Evolutionary conservation across 2,329 filamentous ascomycete species (phyloP).

Genomic region (Colletotrichum liriopes): DNA sequence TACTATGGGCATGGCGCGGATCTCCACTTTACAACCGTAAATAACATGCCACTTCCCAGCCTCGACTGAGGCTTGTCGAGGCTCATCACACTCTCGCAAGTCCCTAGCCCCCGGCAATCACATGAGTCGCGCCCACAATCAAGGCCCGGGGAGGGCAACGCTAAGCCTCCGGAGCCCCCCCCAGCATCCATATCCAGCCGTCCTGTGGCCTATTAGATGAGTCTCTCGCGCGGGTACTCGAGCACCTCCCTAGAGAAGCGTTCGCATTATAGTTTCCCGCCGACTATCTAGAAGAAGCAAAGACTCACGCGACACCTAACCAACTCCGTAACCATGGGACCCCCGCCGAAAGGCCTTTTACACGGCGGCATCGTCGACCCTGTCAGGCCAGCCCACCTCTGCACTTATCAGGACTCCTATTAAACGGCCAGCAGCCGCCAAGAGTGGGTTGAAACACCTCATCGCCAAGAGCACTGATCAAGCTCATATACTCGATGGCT

Average conservation of each 20-base stretch:
- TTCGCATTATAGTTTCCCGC: not conserved
- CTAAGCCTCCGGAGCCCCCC: not conserved
- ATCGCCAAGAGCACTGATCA: constrained; percentile 40
- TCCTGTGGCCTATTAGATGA: not conserved
- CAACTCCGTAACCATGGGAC: not conserved
- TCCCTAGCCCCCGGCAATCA: not conserved
- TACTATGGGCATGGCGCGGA: not conserved
- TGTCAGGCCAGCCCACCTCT: not conserved
- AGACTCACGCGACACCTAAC: not conserved
- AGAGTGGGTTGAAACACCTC: constrained; percentile 35
- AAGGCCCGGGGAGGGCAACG: constrained; percentile 1
- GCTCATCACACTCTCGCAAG: not conserved
- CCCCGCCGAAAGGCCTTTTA: not conserved
- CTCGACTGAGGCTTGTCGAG: not conserved
- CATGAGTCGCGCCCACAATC: not conserved
- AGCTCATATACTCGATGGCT: constrained; percentile 40
- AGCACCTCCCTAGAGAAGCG: not conserved
- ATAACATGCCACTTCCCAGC: constrained; percentile 2
- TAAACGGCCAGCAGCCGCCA: constrained; percentile 17
- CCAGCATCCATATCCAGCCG: not conserved
- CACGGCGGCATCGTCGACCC: not conserved
- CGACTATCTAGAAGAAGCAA: not conserved
- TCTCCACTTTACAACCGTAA: not conserved
- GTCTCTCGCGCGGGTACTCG: not conserved
- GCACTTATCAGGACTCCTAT: not conserved